Evolutionary conservation across 2,329 filamentous ascomycete genomes (phyloP).

Genomic region (Aureobasidium leucospermi): DNA sequence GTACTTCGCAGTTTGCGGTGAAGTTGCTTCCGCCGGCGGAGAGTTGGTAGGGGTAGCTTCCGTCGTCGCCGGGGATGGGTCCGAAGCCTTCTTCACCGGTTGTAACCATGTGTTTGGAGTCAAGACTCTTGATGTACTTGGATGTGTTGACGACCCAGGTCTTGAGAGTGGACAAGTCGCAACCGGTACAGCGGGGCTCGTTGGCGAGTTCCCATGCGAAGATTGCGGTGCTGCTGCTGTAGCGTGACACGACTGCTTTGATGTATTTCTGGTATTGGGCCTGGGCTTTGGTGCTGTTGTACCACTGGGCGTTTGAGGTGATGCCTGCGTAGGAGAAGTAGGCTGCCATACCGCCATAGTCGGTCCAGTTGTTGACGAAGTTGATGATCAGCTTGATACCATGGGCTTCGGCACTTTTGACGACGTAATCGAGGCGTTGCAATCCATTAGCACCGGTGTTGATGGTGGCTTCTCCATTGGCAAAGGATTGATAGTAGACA

Average conservation of each 20-base stretch:
- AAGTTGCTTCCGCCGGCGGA: conserved; percentile 19
- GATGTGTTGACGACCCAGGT: conserved; percentile 53
- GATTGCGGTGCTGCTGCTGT: conserved; percentile 51
- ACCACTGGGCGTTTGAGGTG: conserved; percentile 46
- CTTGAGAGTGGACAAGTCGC: conserved; percentile 49
- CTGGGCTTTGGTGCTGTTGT: conserved; percentile 41
- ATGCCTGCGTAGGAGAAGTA: conserved; percentile 52
- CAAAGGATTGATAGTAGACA: conserved; percentile 41
- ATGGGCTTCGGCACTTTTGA: conserved; percentile 50
- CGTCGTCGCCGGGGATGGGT: conserved; percentile 24
- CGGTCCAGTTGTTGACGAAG: conserved; percentile 63
- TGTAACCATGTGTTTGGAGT: conserved; percentile 54
- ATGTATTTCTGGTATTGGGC: conserved; percentile 57
- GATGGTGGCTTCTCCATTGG: conserved; percentile 47
- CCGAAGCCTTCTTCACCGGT: conserved; percentile 55
- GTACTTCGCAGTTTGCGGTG: conserved; percentile 17
- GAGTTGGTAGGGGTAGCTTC: conserved; percentile 21
- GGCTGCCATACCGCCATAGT: conserved; percentile 52
- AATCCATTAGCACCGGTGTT: conserved; percentile 58
- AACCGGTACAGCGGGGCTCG: conserved; percentile 57
- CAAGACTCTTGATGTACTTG: conserved; percentile 57
- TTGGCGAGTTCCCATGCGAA: conserved; percentile 64
- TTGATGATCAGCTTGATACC: conserved; percentile 58
- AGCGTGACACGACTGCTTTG: conserved; percentile 51
- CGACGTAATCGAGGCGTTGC: conserved; percentile 58